Evolutionary conservation across 1,139 yeast genomes (phyloP).

Genomic region (Cylindricascospora bacillispora): DNA sequence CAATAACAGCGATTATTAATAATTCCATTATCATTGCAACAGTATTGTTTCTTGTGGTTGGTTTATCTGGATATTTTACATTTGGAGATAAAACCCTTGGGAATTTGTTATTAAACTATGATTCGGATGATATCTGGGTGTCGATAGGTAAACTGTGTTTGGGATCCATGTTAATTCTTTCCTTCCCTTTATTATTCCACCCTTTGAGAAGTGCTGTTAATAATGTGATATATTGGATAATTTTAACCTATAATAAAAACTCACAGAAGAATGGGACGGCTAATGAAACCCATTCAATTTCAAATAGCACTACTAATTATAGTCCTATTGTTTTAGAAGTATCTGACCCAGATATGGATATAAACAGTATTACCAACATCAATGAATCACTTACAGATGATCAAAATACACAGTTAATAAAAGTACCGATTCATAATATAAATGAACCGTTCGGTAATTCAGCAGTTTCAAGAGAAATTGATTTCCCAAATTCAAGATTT

Average conservation of each 20-base stretch:
- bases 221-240: conserved; percentile 52
- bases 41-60: conserved; percentile 53
- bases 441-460: conserved; percentile 1
- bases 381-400: not conserved
- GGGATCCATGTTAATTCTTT: conserved; percentile 70
- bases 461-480: conserved; percentile 26
- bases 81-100: conserved; percentile 73
- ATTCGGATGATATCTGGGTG: conserved; percentile 27
- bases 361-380: not conserved
- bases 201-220: conserved; percentile 82
- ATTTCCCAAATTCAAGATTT: conserved; percentile 40
- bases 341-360: conserved; percentile 1
- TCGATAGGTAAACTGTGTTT: conserved; percentile 58
- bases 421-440: not conserved
- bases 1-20: conserved; percentile 40
- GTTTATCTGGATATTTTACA: conserved; percentile 72
- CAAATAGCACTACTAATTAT: not conserved
- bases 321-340: conserved; percentile 1
- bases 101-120: conserved; percentile 62
- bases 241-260: conserved; percentile 8
- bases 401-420: not conserved
- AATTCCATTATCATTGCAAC: conserved; percentile 47
- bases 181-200: conserved; percentile 86
- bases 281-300: not conserved
- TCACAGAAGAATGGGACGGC: conserved; percentile 1